A percentile compares a stretch with the other conserved stretches of the same genome.
phyloP scores from a whole-genome alignment of 768 basidiomycete species.

The Psilocybe tampanensis region DNA sequence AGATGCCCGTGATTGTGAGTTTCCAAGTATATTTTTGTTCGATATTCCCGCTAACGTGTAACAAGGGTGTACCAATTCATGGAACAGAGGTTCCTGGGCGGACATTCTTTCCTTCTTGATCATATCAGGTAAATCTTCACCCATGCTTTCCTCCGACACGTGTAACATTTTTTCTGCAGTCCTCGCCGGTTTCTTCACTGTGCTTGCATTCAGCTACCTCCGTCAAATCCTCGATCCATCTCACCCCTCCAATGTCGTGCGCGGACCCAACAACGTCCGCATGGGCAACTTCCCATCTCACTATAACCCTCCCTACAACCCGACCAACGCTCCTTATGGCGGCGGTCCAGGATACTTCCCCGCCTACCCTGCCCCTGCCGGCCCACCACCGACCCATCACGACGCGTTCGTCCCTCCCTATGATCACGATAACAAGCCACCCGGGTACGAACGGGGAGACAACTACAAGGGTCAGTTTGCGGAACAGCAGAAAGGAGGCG shows the following conservation, averaged over 20 bases:
- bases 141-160: neutral
- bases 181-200: slow-evolving; percentile 61
- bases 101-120: slow-evolving; percentile 68
- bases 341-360: slow-evolving; percentile 21
- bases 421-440: slow-evolving; percentile 44
- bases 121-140: slow-evolving; percentile 48
- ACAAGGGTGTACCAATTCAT: slow-evolving; percentile 63
- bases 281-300: slow-evolving; percentile 44
- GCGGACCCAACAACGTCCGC: slow-evolving; percentile 45
- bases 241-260: slow-evolving; percentile 51
- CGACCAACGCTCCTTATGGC: slow-evolving; percentile 34
- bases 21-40: neutral
- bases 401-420: slow-evolving; percentile 40
- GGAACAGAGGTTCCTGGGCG: slow-evolving; percentile 67
- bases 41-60: slow-evolving; percentile 11
- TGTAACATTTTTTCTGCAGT: slow-evolving; percentile 36
- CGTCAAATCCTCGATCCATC: slow-evolving; percentile 75
- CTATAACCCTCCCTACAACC: slow-evolving; percentile 64
- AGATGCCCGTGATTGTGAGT: slow-evolving; percentile 52
- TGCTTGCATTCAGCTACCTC: slow-evolving; percentile 70
- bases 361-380: slow-evolving; percentile 51
- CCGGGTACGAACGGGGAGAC: slow-evolving; percentile 45
- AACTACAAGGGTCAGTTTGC: slow-evolving; percentile 27
- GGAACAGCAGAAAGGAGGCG: slow-evolving; percentile 46
- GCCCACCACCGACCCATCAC: slow-evolving; percentile 44